Evolutionary conservation across 768 basidiomycete species (phyloP).

Genomic region (Lenzites betulinus): DNA sequence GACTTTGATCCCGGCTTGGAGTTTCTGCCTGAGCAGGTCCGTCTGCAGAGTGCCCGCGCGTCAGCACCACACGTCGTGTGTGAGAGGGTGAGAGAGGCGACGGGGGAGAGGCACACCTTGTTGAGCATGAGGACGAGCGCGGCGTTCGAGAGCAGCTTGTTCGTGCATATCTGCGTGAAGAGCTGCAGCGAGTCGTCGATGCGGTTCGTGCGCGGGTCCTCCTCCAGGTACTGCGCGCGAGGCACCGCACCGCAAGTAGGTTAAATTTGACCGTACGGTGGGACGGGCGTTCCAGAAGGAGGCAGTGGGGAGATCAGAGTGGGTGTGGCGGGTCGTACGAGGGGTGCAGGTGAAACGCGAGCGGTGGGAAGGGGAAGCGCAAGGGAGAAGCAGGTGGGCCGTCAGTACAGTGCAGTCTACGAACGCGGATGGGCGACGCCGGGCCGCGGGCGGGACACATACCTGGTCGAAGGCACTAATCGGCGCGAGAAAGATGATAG

Average conservation of each 20-base stretch:
- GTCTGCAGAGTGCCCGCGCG: slow-evolving; percentile 41
- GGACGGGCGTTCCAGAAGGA: background rate
- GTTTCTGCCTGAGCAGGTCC: slow-evolving; percentile 72
- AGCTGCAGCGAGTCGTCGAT: slow-evolving; percentile 83
- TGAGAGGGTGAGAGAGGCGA: background rate
- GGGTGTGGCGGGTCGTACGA: background rate
- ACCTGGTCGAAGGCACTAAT: slow-evolving; percentile 89
- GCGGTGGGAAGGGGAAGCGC: background rate
- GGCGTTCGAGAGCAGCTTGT: slow-evolving; percentile 69
- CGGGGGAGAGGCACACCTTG: slow-evolving; percentile 53
- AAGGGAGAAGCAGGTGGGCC: too few relatives aligned
- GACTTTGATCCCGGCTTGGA: slow-evolving; percentile 66
- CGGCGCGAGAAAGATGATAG: slow-evolving; percentile 85
- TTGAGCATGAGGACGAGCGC: slow-evolving; percentile 78
- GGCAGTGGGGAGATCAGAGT: background rate
- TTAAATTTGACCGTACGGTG: background rate
- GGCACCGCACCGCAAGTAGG: too few relatives aligned
- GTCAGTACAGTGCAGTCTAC: background rate
- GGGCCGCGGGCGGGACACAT: slow-evolving; percentile 23
- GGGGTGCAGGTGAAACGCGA: background rate
- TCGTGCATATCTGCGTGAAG: slow-evolving; percentile 74
- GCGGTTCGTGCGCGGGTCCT: slow-evolving; percentile 76
- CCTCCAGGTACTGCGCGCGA: slow-evolving; percentile 71
- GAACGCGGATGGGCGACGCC: background rate
- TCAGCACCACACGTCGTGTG: background rate